Conservation (phyloP, 1,139 yeast species). For the Saccharomycopsis phalli region DNA sequence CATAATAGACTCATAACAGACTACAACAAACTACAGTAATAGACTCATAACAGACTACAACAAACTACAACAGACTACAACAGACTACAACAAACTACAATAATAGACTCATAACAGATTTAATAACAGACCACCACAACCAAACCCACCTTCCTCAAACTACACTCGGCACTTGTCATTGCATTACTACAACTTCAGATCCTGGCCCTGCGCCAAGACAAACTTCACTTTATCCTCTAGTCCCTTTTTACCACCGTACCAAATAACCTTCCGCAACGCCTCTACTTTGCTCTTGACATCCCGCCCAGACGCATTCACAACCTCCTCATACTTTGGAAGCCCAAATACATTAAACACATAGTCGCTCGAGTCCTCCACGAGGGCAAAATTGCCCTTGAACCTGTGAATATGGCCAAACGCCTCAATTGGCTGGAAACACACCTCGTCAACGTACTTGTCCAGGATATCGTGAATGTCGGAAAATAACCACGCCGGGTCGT, state of each 20-base stretch:
- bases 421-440: conserved; percentile 4
- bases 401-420: conserved; percentile 13
- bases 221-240: conserved; percentile 4
- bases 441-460: conserved; percentile 8
- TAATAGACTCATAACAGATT: too few species aligned
- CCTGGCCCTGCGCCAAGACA: not conserved
- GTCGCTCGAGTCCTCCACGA: conserved; percentile 11
- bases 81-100: too few species aligned
- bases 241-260: conserved; percentile 10
- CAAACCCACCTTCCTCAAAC: too few species aligned
- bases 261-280: conserved; percentile 2
- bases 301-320: not conserved
- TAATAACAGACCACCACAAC: too few species aligned
- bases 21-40: too few species aligned
- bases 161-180: too few species aligned
- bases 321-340: conserved; percentile 5
- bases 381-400: conserved; percentile 5
- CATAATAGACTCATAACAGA: too few species aligned
- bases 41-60: too few species aligned
- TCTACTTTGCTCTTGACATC: not conserved
- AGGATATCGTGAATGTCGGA: conserved; percentile 26
- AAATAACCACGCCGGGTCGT: conserved; percentile 48
- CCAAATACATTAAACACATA: conserved; percentile 10
- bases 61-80: too few species aligned
- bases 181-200: not conserved